These are phyloP conservation scores for Camellia sinensis DNA, from an alignment of 148 eudicot genomes.

Conservation along the genomic window DNA sequence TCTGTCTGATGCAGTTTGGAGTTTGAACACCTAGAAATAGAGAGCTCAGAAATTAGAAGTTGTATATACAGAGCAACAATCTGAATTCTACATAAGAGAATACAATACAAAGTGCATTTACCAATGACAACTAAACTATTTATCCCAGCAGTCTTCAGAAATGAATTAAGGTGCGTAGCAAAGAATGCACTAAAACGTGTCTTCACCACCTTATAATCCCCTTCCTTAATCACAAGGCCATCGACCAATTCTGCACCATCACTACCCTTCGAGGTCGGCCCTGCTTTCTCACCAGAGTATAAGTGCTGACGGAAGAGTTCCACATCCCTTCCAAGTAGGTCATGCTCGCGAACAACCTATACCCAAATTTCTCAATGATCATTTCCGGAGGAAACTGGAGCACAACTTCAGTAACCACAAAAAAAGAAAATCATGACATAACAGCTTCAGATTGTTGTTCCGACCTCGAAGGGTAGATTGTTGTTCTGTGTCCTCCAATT, in stretches of 20 bases:
- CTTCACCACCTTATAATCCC: conserved; percentile 87
- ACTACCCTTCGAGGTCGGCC: conserved; percentile 68
- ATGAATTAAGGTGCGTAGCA: conserved; percentile 71
- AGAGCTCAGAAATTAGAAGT: not conserved
- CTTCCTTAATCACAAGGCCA: conserved; percentile 65
- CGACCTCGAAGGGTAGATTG: too few species aligned
- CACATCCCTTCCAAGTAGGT: conserved; percentile 86
- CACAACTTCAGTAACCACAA: not conserved
- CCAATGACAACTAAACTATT: conserved; percentile 68
- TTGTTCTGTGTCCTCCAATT: too few species aligned
- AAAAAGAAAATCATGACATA: not conserved
- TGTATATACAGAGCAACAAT: not conserved
- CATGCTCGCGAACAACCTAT: conserved; percentile 97
- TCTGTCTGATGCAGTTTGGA: conserved; percentile 96
- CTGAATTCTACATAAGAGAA: conserved; percentile 1
- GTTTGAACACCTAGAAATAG: conserved; percentile 82
- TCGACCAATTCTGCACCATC: conserved; percentile 80
- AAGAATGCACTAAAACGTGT: conserved; percentile 94
- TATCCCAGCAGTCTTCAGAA: conserved; percentile 66
- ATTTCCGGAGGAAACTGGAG: not conserved
- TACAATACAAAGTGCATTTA: conserved; percentile 22
- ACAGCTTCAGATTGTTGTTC: not conserved
- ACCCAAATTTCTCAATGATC: conserved; percentile 8
- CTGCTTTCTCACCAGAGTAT: conserved; percentile 49
- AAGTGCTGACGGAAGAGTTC: conserved; percentile 78